These are phyloP conservation scores for Prinsepia uniflora DNA, from an alignment of 306 rosid species.

Conservation along the genomic window DNA sequence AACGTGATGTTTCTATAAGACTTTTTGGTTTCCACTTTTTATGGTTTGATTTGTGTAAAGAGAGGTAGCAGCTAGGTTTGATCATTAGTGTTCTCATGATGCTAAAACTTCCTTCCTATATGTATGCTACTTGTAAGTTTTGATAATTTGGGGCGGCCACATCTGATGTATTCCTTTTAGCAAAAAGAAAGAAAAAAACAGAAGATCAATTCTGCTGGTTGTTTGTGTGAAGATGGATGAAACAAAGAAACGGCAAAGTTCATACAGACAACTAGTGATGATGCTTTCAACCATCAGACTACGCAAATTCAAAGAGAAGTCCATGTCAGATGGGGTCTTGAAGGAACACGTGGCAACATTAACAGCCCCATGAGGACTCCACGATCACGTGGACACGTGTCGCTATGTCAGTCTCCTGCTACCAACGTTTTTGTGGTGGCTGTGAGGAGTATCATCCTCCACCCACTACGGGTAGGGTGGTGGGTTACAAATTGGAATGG, in stretches of 20 bases:
- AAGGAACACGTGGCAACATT: constrained; percentile 8
- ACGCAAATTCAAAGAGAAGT: background rate
- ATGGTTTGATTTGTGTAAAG: too few relatives aligned
- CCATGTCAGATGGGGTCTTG: background rate
- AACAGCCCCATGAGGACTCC: constrained; percentile 9
- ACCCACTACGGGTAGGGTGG: background rate
- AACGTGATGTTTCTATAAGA: too few relatives aligned
- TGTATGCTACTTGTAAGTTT: too few relatives aligned
- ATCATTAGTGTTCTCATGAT: too few relatives aligned
- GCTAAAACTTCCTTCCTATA: too few relatives aligned
- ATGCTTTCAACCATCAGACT: background rate
- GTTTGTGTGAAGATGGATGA: background rate
- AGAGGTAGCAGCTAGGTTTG: too few relatives aligned
- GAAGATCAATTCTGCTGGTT: too few relatives aligned
- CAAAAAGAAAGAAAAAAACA: background rate
- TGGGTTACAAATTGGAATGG: too few relatives aligned
- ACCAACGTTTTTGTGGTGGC: constrained; percentile 15
- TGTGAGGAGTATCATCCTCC: constrained; percentile 14
- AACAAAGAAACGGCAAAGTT: background rate
- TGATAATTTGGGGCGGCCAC: background rate
- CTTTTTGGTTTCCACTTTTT: too few relatives aligned
- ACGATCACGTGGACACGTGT: constrained; percentile 25
- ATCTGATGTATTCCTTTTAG: background rate
- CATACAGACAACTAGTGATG: background rate
- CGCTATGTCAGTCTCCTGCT: background rate